Evolutionary conservation across 2,329 filamentous ascomycete genomes (phyloP).

Genomic region (Pseudopithomyces maydicus): DNA sequence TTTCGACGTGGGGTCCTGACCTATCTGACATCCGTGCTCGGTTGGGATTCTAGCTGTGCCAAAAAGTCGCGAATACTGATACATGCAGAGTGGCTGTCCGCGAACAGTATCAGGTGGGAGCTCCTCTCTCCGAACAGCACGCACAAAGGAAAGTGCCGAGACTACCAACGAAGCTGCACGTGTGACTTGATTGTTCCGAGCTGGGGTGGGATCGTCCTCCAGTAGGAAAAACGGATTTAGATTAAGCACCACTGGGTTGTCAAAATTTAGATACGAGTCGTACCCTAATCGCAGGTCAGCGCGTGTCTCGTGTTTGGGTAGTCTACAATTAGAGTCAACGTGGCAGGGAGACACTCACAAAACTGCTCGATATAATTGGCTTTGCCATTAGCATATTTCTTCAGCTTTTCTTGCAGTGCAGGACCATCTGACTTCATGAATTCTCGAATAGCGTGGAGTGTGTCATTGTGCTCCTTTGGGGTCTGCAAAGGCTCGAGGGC

Average conservation of each 20-base stretch:
- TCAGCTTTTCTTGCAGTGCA: constrained; percentile 83
- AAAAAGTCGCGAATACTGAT: constrained; percentile 94
- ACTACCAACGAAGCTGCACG: constrained; percentile 89
- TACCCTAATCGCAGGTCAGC: constrained; percentile 70
- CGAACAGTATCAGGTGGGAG: constrained; percentile 85
- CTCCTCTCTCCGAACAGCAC: constrained; percentile 91
- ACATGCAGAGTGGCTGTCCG: constrained; percentile 91
- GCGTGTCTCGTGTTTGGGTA: constrained; percentile 13
- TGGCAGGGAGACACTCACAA: constrained; percentile 66
- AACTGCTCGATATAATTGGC: constrained; percentile 99
- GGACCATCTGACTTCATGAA: constrained; percentile 83
- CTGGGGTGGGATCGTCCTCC: constrained; percentile 95
- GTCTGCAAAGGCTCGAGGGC: constrained; percentile 82
- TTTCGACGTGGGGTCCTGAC: constrained; percentile 89
- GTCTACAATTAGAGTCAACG: constrained; percentile 5
- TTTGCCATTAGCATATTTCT: constrained; percentile 86
- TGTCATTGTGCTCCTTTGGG: constrained; percentile 81
- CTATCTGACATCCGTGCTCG: constrained; percentile 92
- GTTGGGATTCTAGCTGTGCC: constrained; percentile 94
- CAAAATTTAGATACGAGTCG: constrained; percentile 96
- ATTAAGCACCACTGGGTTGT: constrained; percentile 96
- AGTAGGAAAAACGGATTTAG: constrained; percentile 97
- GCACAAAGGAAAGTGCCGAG: constrained; percentile 88
- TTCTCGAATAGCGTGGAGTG: constrained; percentile 76
- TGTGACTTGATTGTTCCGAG: constrained; percentile 94